These are phyloP conservation scores for Komagataella mondaviorum DNA, from an alignment of 805 yeast species.

Conservation along the genomic window DNA sequence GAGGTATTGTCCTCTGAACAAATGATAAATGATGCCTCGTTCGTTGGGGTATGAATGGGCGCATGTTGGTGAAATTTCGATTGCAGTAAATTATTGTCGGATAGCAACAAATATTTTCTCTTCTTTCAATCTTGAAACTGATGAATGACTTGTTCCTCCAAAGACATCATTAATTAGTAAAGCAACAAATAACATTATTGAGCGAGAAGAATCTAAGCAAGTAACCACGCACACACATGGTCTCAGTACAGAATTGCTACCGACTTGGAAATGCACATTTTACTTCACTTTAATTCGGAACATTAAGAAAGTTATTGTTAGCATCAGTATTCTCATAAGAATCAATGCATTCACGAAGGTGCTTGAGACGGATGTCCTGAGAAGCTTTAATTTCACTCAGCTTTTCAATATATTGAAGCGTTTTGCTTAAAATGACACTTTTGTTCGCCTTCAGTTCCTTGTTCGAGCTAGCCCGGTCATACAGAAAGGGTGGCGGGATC, in stretches of 20 bases:
- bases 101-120: no score
- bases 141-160: neutral
- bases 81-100: neutral
- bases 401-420: conserved; percentile 70
- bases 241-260: neutral
- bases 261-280: neutral
- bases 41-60: neutral
- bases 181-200: neutral
- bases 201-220: neutral
- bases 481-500: conserved; percentile 64
- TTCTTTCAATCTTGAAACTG: neutral
- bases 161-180: neutral
- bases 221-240: neutral
- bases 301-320: conserved; percentile 11
- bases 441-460: conserved; percentile 75
- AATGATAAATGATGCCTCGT: neutral
- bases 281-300: neutral
- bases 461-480: conserved; percentile 19
- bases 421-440: conserved; percentile 58
- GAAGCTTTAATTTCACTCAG: conserved; percentile 44
- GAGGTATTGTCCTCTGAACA: neutral
- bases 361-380: conserved; percentile 35
- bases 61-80: neutral
- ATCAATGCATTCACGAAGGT: conserved; percentile 16
- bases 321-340: conserved; percentile 18